Base-by-base conservation (phyloP, 768 basidiomycete species). In the Suillus bovinus region DNA sequence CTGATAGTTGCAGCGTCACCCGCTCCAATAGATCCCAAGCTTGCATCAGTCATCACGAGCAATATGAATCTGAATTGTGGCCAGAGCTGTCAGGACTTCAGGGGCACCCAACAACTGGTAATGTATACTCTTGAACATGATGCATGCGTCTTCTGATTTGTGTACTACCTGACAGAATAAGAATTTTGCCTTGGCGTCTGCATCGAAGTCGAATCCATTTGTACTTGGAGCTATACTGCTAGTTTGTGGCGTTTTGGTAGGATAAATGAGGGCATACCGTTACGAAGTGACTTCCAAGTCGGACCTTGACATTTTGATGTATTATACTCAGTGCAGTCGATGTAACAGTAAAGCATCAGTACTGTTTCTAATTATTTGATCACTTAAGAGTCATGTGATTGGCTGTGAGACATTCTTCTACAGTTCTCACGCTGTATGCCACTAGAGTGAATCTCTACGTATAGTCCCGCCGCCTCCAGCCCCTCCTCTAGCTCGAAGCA, bases 401-500 rank as follows among this genome's bases (percentile, higher is more conserved):
- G n/a, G n/a, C n/a, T n/a, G n/a, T n/a, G n/a, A n/a, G n/a, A n/a
- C n/a, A n/a, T n/a, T n/a, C n/a, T n/a, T n/a, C n/a, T n/a, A n/a
- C n/a, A n/a, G n/a, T n/a, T n/a, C n/a, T n/a, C n/a, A n/a, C n/a
- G n/a, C n/a, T n/a, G n/a, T n/a, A n/a, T n/a, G n/a, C n/a, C n/a
- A n/a, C n/a, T n/a, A n/a, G n/a, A n/a, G n/a, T n/a, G n/a, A n/a
- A n/a, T n/a, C n/a, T n/a, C n/a, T 33, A 31, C 31, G 31, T 31
- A 31, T n/a, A 42, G 42, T 44, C 70, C 73, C 3, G 57, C 71
- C 66, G 61, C 71, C 46, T 47, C 76, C 27, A 56, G 68, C 7
- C 53, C 66, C 29, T 42, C 69, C 22, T 56, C 66, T 14, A 33
- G 68, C 9, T 81, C 84, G 13, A 81, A 81, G 73, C 86, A 85